Percentiles rank a stretch among this genome's conserved stretches.
phyloP scores from a whole-genome alignment of 106 monocot genomes.

The Xerophyta viscosa region DNA sequence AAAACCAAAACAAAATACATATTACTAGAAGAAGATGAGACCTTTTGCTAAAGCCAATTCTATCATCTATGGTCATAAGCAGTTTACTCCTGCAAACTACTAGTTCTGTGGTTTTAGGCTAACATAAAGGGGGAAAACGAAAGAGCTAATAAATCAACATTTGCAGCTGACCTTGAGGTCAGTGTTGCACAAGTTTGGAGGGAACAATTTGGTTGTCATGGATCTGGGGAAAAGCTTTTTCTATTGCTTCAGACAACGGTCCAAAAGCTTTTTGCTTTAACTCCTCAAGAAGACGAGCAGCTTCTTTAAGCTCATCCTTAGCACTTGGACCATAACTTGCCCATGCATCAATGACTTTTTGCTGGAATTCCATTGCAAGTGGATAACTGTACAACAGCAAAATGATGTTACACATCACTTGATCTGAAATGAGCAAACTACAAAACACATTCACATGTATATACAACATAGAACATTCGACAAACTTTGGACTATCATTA shows the following conservation, averaged over 20 bases:
- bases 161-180: no score
- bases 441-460: no score
- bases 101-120: no score
- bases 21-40: no score
- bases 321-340: conserved; percentile 50
- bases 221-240: conserved; percentile 9
- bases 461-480: no score
- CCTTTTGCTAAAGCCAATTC: no score
- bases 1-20: no score
- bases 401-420: neutral
- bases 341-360: conserved; percentile 60
- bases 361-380: conserved; percentile 60
- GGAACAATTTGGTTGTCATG: conserved; percentile 9
- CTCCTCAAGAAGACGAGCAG: conserved; percentile 33
- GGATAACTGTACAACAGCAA: conserved; percentile 34
- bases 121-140: no score
- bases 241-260: conserved; percentile 19
- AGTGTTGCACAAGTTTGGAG: conserved; percentile 12
- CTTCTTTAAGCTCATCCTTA: conserved; percentile 48
- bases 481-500: no score
- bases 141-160: no score
- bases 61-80: no score
- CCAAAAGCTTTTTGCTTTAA: conserved; percentile 47
- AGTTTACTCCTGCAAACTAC: no score
- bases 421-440: neutral